Evolutionary conservation across 805 yeast genomes (phyloP), one percentile per base, ranked within the genome.

Genomic region (Candida xiaguanensis): DNA sequence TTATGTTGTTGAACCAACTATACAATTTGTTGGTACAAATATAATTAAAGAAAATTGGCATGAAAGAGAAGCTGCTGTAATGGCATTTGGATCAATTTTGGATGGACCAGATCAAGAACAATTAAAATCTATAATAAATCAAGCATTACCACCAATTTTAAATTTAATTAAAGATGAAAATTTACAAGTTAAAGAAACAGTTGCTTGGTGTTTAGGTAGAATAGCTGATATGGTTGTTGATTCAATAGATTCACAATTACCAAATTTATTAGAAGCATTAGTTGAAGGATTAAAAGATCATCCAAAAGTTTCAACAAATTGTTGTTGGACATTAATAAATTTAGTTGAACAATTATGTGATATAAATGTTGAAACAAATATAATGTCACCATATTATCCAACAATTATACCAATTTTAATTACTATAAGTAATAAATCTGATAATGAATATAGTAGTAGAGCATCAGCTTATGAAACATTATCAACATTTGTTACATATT

Each of bases 191-290:
- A 85, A 87, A 58, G 99, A 93, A 58, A 90, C 99, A 1, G 96
- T 89, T 24, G 95, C 98, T 3, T 93, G 99, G 99, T 91, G 98
- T 67, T 71, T 93, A 44, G 99, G 99, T 42, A 80, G 96, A 63
- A 87, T 93, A 51, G 95, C 97, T 8, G 98, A 93, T 56, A 67
- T 83, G 38, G 87, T 82, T 31, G 75, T 85, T 45, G 85, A 77
- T 38, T 87, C 95, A 4, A 80, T 91, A 46, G 85, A 84, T 50
- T 60, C 65, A 4, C 82, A 82, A 56, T 71, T 93, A 46, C 88
- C 91, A 19, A 70, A 68, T 32, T 79, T 93, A 39, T 65, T 93
- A 40, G 71, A 75, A 38, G 93, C 95, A 1, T 75, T 93, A 47
- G 61, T 82, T 34, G 58, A 70, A 27, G 99, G 99, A n/a, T 71